Conservation (phyloP, 495 filamentous ascomycete genomes). For the Penicillium ucsense region DNA sequence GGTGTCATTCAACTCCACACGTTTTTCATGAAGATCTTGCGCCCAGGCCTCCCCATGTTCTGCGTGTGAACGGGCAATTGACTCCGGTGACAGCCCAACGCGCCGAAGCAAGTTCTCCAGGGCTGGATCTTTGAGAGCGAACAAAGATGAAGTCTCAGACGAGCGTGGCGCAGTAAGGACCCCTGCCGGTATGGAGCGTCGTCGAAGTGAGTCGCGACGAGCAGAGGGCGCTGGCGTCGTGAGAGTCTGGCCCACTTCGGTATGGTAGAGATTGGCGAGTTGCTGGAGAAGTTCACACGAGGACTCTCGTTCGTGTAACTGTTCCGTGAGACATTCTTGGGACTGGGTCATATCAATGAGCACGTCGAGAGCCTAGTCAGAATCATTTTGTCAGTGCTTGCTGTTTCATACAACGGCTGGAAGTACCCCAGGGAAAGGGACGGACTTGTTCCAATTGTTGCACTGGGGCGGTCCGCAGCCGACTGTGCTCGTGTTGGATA, state of each 20-base stretch:
- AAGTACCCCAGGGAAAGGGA: neutral
- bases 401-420: too few relatives aligned
- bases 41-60: conserved; percentile 7
- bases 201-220: conserved; percentile 24
- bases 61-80: conserved; percentile 17
- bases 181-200: conserved; percentile 17
- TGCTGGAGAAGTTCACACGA: conserved; percentile 26
- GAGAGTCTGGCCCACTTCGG: conserved; percentile 19
- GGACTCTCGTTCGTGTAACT: conserved; percentile 26
- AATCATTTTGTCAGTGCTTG: neutral
- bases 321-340: conserved; percentile 20
- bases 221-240: conserved; percentile 12
- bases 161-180: conserved; percentile 9
- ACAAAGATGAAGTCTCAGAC: neutral
- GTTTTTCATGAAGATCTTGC: conserved; percentile 20
- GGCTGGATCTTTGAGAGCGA: conserved; percentile 15
- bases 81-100: conserved; percentile 25
- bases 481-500: conserved; percentile 23
- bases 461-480: conserved; percentile 21
- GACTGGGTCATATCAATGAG: conserved; percentile 28
- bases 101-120: conserved; percentile 30
- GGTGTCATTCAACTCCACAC: conserved; percentile 18
- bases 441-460: conserved; percentile 28
- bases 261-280: conserved; percentile 24
- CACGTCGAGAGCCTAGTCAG: conserved; percentile 21